A percentile compares a stretch with the other conserved stretches of the same genome.
These are phyloP conservation scores for Avena atlantica DNA, from an alignment of 176 grass and related monocot genomes.

Conservation along the genomic window DNA sequence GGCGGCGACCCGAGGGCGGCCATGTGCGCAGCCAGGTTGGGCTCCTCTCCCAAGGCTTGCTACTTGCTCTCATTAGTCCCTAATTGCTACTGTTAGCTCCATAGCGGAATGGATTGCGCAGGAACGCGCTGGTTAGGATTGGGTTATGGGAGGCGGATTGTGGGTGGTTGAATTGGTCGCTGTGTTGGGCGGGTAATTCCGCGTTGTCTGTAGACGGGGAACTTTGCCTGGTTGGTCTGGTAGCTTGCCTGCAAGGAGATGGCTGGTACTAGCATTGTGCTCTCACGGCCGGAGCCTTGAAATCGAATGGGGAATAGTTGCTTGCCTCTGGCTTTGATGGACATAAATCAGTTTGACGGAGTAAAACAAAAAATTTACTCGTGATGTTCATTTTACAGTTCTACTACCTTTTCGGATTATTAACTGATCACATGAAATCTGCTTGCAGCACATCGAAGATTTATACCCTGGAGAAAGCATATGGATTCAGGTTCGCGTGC, in stretches of 20 bases:
- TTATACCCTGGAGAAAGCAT: conserved; percentile 56
- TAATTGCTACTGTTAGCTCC: conserved; percentile 13
- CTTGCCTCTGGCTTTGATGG: neutral
- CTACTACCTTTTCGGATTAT: conserved; percentile 6
- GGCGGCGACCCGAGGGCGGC: conserved; percentile 48
- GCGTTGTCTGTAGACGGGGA: neutral
- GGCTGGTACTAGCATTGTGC: conserved; percentile 29
- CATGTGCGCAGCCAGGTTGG: conserved; percentile 48
- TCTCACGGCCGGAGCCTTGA: neutral
- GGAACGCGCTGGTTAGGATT: conserved; percentile 31
- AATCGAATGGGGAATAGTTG: neutral
- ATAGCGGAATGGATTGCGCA: neutral
- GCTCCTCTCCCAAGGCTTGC: neutral
- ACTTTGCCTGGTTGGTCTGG: neutral
- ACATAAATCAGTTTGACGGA: conserved; percentile 11
- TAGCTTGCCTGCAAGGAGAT: neutral
- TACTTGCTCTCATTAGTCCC: neutral
- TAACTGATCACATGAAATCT: neutral
- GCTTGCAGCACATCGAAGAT: conserved; percentile 73
- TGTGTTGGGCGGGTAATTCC: neutral
- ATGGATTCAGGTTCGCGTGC: conserved; percentile 58
- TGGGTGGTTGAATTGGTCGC: neutral
- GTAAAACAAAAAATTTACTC: neutral
- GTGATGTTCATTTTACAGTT: conserved; percentile 25
- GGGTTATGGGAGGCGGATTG: neutral